A percentile compares a stretch with the other conserved stretches of the same genome.
Evolutionary conservation across 495 filamentous ascomycete species (phyloP).

Genomic region (Rusavskia elegans): DNA sequence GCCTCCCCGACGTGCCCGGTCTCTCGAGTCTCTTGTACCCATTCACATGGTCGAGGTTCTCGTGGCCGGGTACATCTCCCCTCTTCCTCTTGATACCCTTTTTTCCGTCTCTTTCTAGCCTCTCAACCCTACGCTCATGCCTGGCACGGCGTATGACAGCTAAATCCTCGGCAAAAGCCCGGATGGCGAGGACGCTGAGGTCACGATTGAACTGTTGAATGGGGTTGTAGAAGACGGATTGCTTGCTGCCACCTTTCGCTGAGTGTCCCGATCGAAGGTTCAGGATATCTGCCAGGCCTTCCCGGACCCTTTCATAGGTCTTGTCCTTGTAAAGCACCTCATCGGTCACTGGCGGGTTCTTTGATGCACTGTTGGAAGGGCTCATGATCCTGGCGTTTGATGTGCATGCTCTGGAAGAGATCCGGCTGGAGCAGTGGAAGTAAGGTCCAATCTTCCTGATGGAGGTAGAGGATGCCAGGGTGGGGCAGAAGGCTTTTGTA

Average conservation of each 20-base stretch:
- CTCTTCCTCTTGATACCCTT: constrained; percentile 19
- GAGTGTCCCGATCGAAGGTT: constrained; percentile 34
- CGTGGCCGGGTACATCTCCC: not conserved
- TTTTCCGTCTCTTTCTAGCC: constrained; percentile 19
- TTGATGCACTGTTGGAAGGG: not conserved
- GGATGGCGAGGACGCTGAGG: constrained; percentile 80
- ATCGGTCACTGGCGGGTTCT: not conserved
- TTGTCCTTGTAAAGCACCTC: constrained; percentile 26
- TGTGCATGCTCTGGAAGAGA: not conserved
- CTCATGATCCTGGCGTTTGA: not conserved
- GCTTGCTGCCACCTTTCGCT: constrained; percentile 21
- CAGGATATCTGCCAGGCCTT: constrained; percentile 53
- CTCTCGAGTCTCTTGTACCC: not conserved
- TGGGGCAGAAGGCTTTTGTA: no score
- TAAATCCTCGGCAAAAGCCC: constrained; percentile 59
- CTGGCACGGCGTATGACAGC: constrained; percentile 21
- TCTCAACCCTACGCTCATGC: constrained; percentile 15
- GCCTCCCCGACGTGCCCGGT: not conserved
- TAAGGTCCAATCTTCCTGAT: no score
- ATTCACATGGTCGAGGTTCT: constrained; percentile 1
- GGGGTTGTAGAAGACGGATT: constrained; percentile 94
- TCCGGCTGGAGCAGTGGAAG: not conserved
- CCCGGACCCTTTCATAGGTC: constrained; percentile 46
- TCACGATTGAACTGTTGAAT: constrained; percentile 98
- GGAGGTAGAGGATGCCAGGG: no score